phyloP scores from a whole-genome alignment of 164 flowering plant genomes.

The Piper betle region DNA sequence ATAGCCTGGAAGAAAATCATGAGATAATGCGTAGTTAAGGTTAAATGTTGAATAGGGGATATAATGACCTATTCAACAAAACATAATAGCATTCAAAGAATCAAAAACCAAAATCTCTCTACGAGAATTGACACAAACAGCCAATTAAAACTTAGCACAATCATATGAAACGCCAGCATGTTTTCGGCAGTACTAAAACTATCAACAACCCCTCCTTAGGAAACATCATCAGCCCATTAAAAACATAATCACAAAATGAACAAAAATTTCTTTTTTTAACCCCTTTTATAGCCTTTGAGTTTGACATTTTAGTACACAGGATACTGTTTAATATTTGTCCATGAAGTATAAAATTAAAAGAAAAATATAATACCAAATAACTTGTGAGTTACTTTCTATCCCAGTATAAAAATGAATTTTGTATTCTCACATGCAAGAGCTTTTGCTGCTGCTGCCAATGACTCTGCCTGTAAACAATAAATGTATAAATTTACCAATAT shows the following conservation, averaged over 20 bases:
- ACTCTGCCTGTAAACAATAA: slow-evolving; percentile 30
- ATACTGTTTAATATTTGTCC: background rate
- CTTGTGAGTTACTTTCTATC: slow-evolving; percentile 88
- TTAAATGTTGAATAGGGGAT: too few species aligned
- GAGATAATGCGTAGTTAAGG: background rate
- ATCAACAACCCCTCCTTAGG: background rate
- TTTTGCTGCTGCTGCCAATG: slow-evolving; percentile 73
- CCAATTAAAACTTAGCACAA: too few species aligned
- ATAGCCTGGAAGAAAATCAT: slow-evolving; percentile 46
- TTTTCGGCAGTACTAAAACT: too few species aligned
- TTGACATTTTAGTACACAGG: too few species aligned
- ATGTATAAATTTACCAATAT: background rate
- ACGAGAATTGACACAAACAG: too few species aligned
- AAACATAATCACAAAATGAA: background rate
- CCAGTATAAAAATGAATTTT: slow-evolving; percentile 65
- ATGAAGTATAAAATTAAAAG: too few species aligned
- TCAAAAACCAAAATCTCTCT: too few species aligned
- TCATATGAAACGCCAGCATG: too few species aligned
- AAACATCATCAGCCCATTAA: background rate
- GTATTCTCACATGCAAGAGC: slow-evolving; percentile 65
- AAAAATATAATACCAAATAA: slow-evolving; percentile 46
- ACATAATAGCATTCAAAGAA: too few species aligned
- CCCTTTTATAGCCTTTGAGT: too few species aligned
- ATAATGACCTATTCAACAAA: too few species aligned
- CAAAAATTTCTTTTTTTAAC: too few species aligned